Base-by-base conservation (phyloP, 78 protist genomes). In the Dictyostelium capitatum region DNA sequence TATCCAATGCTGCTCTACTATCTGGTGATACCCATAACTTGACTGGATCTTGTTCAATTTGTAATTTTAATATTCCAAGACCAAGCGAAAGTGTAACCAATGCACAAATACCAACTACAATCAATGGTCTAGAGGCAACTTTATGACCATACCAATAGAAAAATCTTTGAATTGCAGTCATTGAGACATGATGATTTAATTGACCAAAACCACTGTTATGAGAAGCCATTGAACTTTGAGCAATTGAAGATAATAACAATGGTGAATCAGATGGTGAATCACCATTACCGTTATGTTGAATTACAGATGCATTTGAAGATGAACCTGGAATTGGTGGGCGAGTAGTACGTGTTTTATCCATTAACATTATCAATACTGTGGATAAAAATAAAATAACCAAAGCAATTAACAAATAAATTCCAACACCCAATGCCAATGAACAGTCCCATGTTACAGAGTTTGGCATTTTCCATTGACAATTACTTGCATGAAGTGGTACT, bases 41-140 rank as follows among this genome's bases (percentile, higher is more conserved):
- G 0, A 82, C 87, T 23, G 95, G 95, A 90, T 90, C 91, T 54
- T 81, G 70, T 62, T 90, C 95, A 25, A 90, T 90, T 17, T 75
- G 46, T 25, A 90, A 12, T 4, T 11, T 25, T 11, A 57, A 30
- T 41, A 70, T 77, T 51, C 93, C 93, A 77, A 87, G 5, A 8
- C 83, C 79, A 6, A 65, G 32, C 6, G 15, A 69, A 17, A 28
- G 54, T 6, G 75, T 65, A 2, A 87, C 32, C 37, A 87, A 0
- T 8, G 78, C 17, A 48, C 79, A 56, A 11, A 30, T 30, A 14
- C 8, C 46, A 30, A 87, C 65, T 6, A 77, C 79, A 14, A 57
- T 8, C 1, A 50, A 5, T 19, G 93, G 93, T 19, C 12, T 9
- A 12, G 67, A 25, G 6, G 93, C 54, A 11, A 87, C 70, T 51